Conservation (phyloP, 768 basidiomycete genomes). For the Cystobasidium onofrii region DNA sequence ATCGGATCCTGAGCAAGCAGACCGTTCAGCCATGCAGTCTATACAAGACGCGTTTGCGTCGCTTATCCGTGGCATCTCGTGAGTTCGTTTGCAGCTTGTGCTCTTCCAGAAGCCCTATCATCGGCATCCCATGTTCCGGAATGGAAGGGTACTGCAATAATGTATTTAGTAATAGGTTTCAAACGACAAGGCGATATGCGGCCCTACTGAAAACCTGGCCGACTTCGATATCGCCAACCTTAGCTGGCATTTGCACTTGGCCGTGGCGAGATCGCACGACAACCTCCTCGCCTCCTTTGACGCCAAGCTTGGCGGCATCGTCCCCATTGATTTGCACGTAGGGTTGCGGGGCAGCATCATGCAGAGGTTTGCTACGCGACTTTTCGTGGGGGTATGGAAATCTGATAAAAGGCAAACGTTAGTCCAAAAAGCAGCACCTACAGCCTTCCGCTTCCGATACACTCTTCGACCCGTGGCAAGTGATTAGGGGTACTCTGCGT, state of each 20-base stretch:
- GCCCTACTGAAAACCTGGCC: constrained; percentile 35
- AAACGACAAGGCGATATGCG: too few species aligned
- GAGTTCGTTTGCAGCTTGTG: constrained; percentile 38
- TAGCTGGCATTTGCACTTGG: constrained; percentile 35
- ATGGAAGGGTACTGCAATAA: constrained; percentile 37
- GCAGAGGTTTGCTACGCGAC: constrained; percentile 32
- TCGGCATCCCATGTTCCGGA: constrained; percentile 35
- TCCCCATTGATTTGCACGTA: constrained; percentile 36
- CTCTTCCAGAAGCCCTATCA: constrained; percentile 31
- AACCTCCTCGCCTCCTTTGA: constrained; percentile 36
- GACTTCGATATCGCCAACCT: constrained; percentile 34
- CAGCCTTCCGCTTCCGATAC: too few species aligned
- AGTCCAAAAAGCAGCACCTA: too few species aligned
- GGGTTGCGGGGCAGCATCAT: constrained; percentile 34
- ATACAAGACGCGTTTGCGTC: constrained; percentile 5
- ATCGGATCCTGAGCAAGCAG: background rate
- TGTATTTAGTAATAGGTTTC: background rate
- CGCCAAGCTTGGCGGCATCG: constrained; percentile 33
- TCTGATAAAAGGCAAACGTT: constrained; percentile 29
- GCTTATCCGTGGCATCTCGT: constrained; percentile 36
- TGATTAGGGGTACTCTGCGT: constrained; percentile 33
- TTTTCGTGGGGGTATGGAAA: constrained; percentile 39
- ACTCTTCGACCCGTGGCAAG: too few species aligned
- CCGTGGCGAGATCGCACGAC: constrained; percentile 34
- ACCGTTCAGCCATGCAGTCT: background rate